phyloP scores from a whole-genome alignment of 257 asterid genomes.

The Cordia subcordata region DNA sequence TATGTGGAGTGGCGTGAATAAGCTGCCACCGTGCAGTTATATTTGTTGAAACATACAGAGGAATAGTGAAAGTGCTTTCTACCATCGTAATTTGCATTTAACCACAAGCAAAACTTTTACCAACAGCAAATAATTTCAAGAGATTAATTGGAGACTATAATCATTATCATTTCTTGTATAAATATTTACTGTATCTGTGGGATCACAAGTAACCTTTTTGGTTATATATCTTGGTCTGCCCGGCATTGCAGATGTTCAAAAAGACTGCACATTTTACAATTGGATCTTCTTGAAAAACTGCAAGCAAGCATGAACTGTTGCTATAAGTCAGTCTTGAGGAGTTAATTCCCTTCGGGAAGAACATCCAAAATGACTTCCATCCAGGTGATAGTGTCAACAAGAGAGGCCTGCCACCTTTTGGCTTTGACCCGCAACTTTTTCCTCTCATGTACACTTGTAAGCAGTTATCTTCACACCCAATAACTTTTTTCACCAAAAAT shows the following conservation, averaged over 20 bases:
- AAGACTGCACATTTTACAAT: conserved; percentile 47
- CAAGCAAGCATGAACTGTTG: conserved; percentile 21
- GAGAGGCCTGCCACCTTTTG: conserved; percentile 45
- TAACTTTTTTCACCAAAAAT: conserved; percentile 14
- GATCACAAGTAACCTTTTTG: background rate
- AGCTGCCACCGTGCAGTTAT: too few species aligned
- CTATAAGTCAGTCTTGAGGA: conserved; percentile 18
- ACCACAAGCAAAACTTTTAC: too few species aligned
- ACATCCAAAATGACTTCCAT: conserved; percentile 22
- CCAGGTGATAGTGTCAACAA: conserved; percentile 16
- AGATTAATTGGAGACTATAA: background rate
- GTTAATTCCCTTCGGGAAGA: conserved; percentile 43
- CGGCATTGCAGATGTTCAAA: conserved; percentile 54
- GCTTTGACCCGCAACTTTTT: conserved; percentile 29
- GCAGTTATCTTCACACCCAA: conserved; percentile 13
- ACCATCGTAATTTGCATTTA: too few species aligned
- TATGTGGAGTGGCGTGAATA: too few species aligned
- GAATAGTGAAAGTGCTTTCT: too few species aligned
- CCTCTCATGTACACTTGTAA: conserved; percentile 16
- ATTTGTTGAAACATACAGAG: too few species aligned
- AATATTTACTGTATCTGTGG: too few species aligned
- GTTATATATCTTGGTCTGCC: background rate
- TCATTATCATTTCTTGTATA: too few species aligned
- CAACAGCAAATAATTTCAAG: background rate
- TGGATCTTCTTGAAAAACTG: conserved; percentile 66